A percentile compares a stretch with the other conserved stretches of the same genome.
These are phyloP conservation scores for Wallacemonas sp. DNA, from an alignment of 208 protist species.

Conservation along the genomic window DNA sequence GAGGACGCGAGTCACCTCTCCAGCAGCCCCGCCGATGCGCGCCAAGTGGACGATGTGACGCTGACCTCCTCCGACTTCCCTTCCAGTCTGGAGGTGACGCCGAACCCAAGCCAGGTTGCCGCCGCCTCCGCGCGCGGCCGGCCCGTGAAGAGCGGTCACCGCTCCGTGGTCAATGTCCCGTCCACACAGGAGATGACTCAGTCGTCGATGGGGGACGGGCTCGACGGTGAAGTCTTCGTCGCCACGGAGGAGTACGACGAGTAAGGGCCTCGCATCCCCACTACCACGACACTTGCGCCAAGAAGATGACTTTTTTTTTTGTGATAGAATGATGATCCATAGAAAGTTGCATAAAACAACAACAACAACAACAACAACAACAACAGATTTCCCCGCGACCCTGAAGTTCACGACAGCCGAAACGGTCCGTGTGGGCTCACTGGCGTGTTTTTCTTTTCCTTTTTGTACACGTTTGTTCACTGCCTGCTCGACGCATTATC, in stretches of 20 bases:
- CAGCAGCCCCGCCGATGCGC: conserved; percentile 24
- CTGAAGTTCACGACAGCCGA: too few species aligned
- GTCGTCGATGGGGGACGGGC: conserved; percentile 35
- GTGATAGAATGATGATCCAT: neutral
- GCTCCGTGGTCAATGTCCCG: conserved; percentile 47
- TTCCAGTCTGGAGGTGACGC: conserved; percentile 6
- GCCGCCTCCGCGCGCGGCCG: neutral
- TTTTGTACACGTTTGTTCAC: too few species aligned
- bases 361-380: too few species aligned
- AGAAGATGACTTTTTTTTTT: too few species aligned
- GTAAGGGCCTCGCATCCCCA: too few species aligned
- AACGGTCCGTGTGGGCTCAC: too few species aligned
- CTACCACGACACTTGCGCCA: too few species aligned
- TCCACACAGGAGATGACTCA: conserved; percentile 58
- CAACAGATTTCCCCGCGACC: too few species aligned
- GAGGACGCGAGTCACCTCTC: conserved; percentile 14
- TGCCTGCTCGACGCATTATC: too few species aligned
- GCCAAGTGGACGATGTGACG: conserved; percentile 20
- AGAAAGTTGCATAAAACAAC: too few species aligned
- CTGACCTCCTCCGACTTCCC: neutral
- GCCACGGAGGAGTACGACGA: conserved; percentile 84
- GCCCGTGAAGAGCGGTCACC: conserved; percentile 12
- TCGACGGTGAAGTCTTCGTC: conserved; percentile 80
- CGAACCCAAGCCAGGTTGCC: conserved; percentile 9
- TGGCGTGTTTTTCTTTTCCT: too few species aligned